These are phyloP conservation scores for Protomyces pachydermus DNA, from an alignment of 1,139 yeast genomes.

Conservation along the genomic window DNA sequence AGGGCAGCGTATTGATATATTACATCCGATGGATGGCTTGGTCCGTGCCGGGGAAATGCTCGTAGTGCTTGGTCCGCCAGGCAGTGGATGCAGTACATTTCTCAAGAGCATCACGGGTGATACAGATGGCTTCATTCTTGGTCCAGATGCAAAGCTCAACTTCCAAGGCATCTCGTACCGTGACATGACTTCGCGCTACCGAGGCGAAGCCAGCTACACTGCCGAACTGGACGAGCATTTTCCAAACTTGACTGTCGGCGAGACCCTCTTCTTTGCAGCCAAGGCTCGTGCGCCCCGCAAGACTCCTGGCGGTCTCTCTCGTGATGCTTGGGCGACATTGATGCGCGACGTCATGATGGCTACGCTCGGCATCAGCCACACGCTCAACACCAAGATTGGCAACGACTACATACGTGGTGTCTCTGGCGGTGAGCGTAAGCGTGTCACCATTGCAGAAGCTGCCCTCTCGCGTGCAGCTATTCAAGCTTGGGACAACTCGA, in stretches of 20 bases:
- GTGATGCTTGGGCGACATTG: slow-evolving; percentile 53
- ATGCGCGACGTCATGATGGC: slow-evolving; percentile 67
- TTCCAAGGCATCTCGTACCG: slow-evolving; percentile 49
- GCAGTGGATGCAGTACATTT: slow-evolving; percentile 61
- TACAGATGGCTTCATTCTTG: slow-evolving; percentile 43
- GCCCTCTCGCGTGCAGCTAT: slow-evolving; percentile 55
- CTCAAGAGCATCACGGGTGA: slow-evolving; percentile 55
- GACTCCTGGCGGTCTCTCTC: neutral
- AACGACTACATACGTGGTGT: slow-evolving; percentile 70
- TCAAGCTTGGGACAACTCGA: slow-evolving; percentile 71
- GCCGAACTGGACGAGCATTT: slow-evolving; percentile 50
- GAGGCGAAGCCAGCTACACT: slow-evolving; percentile 67
- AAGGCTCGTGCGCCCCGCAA: neutral
- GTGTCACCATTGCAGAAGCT: slow-evolving; percentile 67
- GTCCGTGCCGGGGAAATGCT: slow-evolving; percentile 58
- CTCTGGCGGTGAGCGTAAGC: slow-evolving; percentile 79
- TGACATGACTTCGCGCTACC: slow-evolving; percentile 49
- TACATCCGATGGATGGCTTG: slow-evolving; percentile 63
- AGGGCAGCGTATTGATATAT: slow-evolving; percentile 42
- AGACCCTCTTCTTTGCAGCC: slow-evolving; percentile 64
- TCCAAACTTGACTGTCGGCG: slow-evolving; percentile 66
- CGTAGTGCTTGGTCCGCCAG: slow-evolving; percentile 61
- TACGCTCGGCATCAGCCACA: slow-evolving; percentile 54
- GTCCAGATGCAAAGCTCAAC: slow-evolving; percentile 39
- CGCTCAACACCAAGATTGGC: slow-evolving; percentile 66